Conservation (phyloP, 2,329 filamentous ascomycete genomes). For the Cephalotrichum gorgonifer region DNA sequence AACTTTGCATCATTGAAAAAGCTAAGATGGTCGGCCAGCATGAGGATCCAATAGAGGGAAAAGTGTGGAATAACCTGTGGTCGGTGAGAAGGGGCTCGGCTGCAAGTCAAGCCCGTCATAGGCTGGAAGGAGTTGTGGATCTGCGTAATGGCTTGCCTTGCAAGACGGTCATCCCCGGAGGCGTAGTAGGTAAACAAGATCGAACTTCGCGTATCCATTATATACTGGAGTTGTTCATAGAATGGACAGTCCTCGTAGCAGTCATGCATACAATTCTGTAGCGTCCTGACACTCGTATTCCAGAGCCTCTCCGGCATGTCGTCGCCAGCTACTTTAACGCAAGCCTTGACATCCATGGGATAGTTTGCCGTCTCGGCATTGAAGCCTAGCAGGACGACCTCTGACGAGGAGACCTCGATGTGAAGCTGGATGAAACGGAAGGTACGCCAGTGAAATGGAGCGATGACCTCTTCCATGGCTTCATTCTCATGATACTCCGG, state of each 20-base stretch:
- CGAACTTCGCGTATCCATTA: constrained; percentile 14
- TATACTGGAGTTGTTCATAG: constrained; percentile 22
- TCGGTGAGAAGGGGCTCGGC: constrained; percentile 22
- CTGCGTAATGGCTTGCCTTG: constrained; percentile 18
- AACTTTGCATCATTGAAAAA: constrained; percentile 22
- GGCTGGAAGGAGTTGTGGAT: constrained; percentile 13
- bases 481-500: too few species aligned
- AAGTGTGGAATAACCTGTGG: constrained; percentile 25
- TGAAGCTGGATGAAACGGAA: constrained; percentile 9
- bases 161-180: constrained; percentile 19
- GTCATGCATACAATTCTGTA: constrained; percentile 17
- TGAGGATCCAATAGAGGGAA: constrained; percentile 24
- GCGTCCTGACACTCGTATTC: constrained; percentile 13
- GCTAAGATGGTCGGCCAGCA: constrained; percentile 23
- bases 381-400: background rate
- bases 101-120: constrained; percentile 20
- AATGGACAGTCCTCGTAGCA: constrained; percentile 23
- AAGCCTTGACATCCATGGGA: constrained; percentile 7
- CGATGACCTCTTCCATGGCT: background rate
- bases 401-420: constrained; percentile 3
- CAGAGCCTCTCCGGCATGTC: constrained; percentile 9
- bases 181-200: constrained; percentile 19
- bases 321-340: background rate
- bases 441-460: constrained; percentile 12
- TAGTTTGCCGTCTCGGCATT: constrained; percentile 4